These are phyloP conservation scores for Lasiosphaeria ovina DNA, from an alignment of 495 filamentous ascomycete genomes.

Conservation along the genomic window DNA sequence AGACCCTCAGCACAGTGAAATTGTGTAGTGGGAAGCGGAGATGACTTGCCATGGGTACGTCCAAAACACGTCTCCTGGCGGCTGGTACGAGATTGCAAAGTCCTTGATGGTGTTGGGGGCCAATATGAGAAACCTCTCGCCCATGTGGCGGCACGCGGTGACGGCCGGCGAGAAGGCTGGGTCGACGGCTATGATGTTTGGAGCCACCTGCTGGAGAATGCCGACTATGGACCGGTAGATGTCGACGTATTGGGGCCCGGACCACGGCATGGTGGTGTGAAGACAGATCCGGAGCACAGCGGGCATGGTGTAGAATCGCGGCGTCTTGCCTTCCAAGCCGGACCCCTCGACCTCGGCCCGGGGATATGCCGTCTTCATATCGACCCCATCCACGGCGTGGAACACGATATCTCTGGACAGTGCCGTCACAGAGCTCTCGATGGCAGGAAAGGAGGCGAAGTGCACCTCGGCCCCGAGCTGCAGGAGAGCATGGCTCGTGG, in stretches of 20 bases:
- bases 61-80: conserved; percentile 35
- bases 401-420: conserved; percentile 27
- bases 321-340: conserved; percentile 9
- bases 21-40: conserved; percentile 19
- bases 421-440: conserved; percentile 24
- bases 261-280: conserved; percentile 38
- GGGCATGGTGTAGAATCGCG: conserved; percentile 1
- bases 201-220: conserved; percentile 40
- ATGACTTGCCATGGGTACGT: conserved; percentile 41
- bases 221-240: conserved; percentile 45
- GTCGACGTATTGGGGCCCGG: conserved; percentile 46
- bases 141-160: conserved; percentile 42
- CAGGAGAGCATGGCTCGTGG: conserved; percentile 51
- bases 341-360: conserved; percentile 20
- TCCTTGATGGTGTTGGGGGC: conserved; percentile 45
- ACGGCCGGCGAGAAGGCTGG: conserved; percentile 51
- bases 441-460: conserved; percentile 51
- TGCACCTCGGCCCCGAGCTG: conserved; percentile 47
- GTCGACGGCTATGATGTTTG: conserved; percentile 48
- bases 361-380: conserved; percentile 39
- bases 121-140: conserved; percentile 36
- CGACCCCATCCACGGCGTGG: conserved; percentile 43
- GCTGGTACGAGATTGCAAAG: conserved; percentile 34
- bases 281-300: conserved; percentile 27
- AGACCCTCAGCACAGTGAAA: neutral